Conservation (phyloP, 805 yeast genomes). For the Middelhovenomyces tepae region DNA sequence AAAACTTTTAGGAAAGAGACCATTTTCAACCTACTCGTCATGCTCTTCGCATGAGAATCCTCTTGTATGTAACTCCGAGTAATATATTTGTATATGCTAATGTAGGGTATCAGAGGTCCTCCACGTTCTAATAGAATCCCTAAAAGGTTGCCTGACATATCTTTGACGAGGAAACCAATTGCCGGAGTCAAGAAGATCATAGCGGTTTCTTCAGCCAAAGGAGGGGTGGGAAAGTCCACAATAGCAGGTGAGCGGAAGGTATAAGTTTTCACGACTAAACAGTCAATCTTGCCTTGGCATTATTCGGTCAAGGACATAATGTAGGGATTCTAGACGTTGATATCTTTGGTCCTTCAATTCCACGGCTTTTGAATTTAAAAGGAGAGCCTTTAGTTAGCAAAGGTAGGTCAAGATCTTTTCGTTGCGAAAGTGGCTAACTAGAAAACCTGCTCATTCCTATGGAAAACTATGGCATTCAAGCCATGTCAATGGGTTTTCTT, state of each 20-base stretch:
- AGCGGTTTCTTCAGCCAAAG: constrained; percentile 68
- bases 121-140: constrained; percentile 13
- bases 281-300: constrained; percentile 57
- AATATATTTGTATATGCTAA: background rate
- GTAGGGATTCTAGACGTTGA: constrained; percentile 75
- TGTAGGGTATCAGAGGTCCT: background rate
- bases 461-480: constrained; percentile 62
- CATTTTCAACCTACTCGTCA: constrained; percentile 19
- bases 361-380: constrained; percentile 54
- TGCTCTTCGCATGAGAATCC: constrained; percentile 41
- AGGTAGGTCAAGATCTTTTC: constrained; percentile 9
- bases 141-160: constrained; percentile 48
- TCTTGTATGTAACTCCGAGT: constrained; percentile 34
- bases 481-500: constrained; percentile 87
- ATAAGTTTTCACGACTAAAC: too few species aligned
- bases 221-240: constrained; percentile 78
- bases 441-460: constrained; percentile 56
- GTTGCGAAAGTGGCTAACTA: constrained; percentile 8
- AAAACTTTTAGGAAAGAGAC: constrained; percentile 15
- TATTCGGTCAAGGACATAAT: constrained; percentile 43
- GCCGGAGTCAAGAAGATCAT: constrained; percentile 55
- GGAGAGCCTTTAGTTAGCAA: constrained; percentile 59
- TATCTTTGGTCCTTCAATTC: constrained; percentile 78
- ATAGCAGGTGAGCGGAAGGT: too few species aligned
- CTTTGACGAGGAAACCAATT: constrained; percentile 33